Evolutionary conservation across 176 grass and related monocot species (phyloP).

Genomic region (Aegilops speltoides): DNA sequence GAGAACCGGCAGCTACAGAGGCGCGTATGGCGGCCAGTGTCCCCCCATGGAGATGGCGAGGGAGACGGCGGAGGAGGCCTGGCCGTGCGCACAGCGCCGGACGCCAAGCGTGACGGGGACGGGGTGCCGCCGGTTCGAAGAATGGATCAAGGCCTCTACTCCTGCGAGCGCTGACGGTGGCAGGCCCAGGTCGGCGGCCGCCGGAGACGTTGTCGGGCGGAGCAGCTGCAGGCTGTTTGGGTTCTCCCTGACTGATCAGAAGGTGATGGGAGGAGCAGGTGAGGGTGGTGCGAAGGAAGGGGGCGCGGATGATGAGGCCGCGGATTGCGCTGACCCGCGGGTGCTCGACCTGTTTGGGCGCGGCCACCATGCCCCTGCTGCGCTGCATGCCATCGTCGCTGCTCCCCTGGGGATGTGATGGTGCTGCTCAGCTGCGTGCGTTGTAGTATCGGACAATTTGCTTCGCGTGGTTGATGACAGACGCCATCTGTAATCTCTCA

Average conservation of each 20-base stretch:
- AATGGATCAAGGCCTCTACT: not conserved
- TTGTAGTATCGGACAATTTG: not conserved
- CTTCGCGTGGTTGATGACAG: not conserved
- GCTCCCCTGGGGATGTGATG: conserved; percentile 43
- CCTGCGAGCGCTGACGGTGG: not conserved
- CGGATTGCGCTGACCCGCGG: not conserved
- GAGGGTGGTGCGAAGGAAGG: conserved; percentile 29
- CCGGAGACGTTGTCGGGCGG: not conserved
- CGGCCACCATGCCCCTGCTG: conserved; percentile 8
- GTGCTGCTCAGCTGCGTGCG: not conserved
- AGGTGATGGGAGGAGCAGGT: conserved; percentile 39
- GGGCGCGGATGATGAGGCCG: not conserved
- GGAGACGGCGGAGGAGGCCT: conserved; percentile 20
- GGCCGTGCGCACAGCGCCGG: not conserved
- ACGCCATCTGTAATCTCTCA: not conserved
- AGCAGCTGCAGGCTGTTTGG: conserved; percentile 75
- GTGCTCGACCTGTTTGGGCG: conserved; percentile 48
- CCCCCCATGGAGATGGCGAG: not conserved
- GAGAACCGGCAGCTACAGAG: not conserved
- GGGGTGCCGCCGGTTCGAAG: conserved; percentile 19
- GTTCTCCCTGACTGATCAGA: conserved; percentile 68
- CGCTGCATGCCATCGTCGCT: conserved; percentile 49
- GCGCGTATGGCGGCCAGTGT: conserved; percentile 10
- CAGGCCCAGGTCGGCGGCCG: conserved; percentile 1
- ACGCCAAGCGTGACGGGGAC: conserved; percentile 17